Base-by-base conservation (phyloP, 169 alveolate species). In the Plasmodium coatneyi region DNA sequence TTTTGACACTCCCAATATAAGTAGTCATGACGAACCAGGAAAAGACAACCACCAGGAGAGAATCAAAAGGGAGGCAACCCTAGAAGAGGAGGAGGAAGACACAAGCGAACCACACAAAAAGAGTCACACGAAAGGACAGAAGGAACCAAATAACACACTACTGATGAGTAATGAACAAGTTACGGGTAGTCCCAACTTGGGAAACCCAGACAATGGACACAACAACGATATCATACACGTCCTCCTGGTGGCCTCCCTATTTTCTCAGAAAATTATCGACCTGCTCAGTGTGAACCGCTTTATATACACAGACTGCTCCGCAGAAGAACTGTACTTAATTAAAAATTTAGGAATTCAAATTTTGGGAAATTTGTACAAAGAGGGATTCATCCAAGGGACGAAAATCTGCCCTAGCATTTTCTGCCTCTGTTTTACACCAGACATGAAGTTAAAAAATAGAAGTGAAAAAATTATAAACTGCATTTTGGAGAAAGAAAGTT, bases 181-280 rank as follows among this genome's bases (percentile, higher is more conserved):
- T 1, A 30, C 36, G 28, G 49, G 32, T 6, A 16, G 32, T 14
- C 72, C 22, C n/a, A 83, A 39, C n/a, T n/a, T 1, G 6, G 82
- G 5, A 5, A 56, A 60, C 2, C 25, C 4, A 9, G 28, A 39
- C 1, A 39, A 89, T 79, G 22, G 34, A 5, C 83, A 54, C 41
- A 89, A 89, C 79, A 89, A 89, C 46, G 92, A 91, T 71, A 91
- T 80, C 5, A 91, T 81, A 16, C 91, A 80, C 60, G 84, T 91
- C 16, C 60, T 91, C 28, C 36, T 81, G 1, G 83, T 91, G 74
- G 91, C 92, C 16, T 81, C 92, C 32, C 12, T 80, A 74, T 91
- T 81, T 81, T 2, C 87, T 12, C 91, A 66, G 71, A 91, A 91
- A 39, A 81, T 91, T n/a, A 46, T 91, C 1, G 80, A 80, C 30